A percentile compares a stretch with the other conserved stretches of the same genome.
Conservation (phyloP, 306 rosid species). For the Lagenaria siceraria region DNA sequence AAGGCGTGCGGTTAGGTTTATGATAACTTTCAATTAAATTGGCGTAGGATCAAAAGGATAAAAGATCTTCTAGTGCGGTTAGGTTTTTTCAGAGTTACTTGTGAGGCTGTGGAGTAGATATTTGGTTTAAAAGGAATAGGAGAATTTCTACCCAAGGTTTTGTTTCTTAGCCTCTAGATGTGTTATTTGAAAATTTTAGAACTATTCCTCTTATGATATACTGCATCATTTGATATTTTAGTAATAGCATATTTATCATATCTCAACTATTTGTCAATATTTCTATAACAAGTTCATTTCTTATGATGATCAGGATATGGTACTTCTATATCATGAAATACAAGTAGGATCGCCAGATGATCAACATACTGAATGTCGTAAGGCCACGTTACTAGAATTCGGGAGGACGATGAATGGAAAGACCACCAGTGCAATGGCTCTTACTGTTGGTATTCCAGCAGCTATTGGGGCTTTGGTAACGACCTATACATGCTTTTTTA, state of each 20-base stretch:
- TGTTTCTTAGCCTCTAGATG: not conserved
- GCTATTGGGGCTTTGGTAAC: slow-evolving; percentile 89
- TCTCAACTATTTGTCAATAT: not conserved
- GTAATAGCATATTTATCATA: not conserved
- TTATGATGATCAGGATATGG: slow-evolving; percentile 73
- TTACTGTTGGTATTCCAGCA: slow-evolving; percentile 79
- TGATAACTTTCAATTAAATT: not conserved
- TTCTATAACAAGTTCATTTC: not conserved
- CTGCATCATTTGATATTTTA: too few relatives aligned
- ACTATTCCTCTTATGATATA: not conserved
- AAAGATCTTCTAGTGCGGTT: not conserved
- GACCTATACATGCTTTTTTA: slow-evolving; percentile 1
- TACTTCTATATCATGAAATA: slow-evolving; percentile 85
- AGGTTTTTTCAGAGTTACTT: not conserved
- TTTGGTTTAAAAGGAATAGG: not conserved
- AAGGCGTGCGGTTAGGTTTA: not conserved
- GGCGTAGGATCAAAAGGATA: not conserved
- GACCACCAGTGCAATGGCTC: slow-evolving; percentile 77
- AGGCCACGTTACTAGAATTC: slow-evolving; percentile 77
- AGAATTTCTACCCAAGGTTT: not conserved
- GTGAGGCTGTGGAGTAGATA: not conserved
- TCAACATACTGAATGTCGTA: slow-evolving; percentile 44
- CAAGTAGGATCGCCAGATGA: slow-evolving; percentile 57
- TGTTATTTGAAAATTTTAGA: not conserved
- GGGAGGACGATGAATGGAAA: slow-evolving; percentile 52